Percentiles rank a stretch among this genome's conserved stretches.
Conservation (phyloP, 176 grass and related monocot species). For the Rhynchospora pubera region DNA sequence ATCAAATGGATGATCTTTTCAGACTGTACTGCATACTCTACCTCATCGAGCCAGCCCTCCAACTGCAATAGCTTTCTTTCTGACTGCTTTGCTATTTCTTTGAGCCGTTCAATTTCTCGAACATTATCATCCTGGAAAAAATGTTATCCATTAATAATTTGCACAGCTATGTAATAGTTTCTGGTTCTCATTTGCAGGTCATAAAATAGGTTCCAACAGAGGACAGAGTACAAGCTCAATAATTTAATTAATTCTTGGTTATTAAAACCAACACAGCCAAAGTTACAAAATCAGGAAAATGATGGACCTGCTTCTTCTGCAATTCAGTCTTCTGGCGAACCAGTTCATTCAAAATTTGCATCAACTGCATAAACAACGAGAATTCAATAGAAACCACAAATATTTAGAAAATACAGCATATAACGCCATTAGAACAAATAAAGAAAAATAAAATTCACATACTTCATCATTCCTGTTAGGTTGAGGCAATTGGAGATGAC, state of each 20-base stretch:
- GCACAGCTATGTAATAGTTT: too few relatives aligned
- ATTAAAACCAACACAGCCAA: not conserved
- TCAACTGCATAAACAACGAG: slow-evolving; percentile 31
- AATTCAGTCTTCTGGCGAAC: slow-evolving; percentile 29
- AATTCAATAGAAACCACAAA: too few relatives aligned
- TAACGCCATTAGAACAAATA: slow-evolving; percentile 21
- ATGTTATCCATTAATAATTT: not conserved
- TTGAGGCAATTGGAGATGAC: not conserved
- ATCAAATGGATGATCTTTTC: slow-evolving; percentile 46
- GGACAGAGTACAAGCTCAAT: not conserved
- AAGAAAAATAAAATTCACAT: not conserved
- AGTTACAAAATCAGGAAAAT: not conserved
- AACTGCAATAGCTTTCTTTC: slow-evolving; percentile 46
- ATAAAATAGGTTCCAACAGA: not conserved
- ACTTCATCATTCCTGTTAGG: not conserved
- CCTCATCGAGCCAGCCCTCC: slow-evolving; percentile 37
- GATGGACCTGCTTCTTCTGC: slow-evolving; percentile 59
- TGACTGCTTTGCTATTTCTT: slow-evolving; percentile 34
- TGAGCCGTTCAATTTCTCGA: slow-evolving; percentile 55
- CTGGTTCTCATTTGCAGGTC: too few relatives aligned
- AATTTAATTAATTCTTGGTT: too few relatives aligned
- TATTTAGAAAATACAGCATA: not conserved
- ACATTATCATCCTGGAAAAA: slow-evolving; percentile 49
- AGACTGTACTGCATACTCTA: not conserved
- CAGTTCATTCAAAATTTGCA: slow-evolving; percentile 43